Percentiles rank a stretch among this genome's conserved stretches.
These are phyloP conservation scores for Saccharomycopsis lassenensis DNA, from an alignment of 805 yeast species.

Conservation along the genomic window DNA sequence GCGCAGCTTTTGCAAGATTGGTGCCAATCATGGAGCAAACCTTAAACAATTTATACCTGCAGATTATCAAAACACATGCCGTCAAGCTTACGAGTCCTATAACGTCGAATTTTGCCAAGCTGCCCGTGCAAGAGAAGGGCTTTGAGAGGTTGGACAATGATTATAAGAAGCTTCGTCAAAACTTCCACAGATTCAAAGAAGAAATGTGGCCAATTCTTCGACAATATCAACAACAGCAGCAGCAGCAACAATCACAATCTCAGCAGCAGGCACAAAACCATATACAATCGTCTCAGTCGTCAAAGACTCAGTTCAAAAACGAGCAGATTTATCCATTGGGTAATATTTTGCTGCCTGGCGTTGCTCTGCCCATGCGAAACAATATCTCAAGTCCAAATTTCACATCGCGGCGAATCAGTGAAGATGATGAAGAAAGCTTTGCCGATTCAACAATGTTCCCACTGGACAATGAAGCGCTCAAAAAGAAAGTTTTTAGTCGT, in stretches of 20 bases:
- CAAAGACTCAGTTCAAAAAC: slow-evolving; percentile 5
- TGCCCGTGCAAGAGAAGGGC: slow-evolving; percentile 7
- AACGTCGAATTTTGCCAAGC: background rate
- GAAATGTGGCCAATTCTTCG: slow-evolving; percentile 14
- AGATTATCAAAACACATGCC: slow-evolving; percentile 7
- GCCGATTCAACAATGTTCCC: too few species aligned
- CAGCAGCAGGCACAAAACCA: too few species aligned
- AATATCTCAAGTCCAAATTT: too few species aligned
- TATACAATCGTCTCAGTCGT: too few species aligned
- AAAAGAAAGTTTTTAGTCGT: too few species aligned
- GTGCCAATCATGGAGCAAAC: slow-evolving; percentile 9
- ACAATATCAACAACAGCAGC: slow-evolving; percentile 11
- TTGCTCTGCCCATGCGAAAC: too few species aligned
- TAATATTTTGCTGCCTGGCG: too few species aligned
- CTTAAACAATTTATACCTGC: slow-evolving; percentile 7
- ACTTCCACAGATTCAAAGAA: slow-evolving; percentile 14
- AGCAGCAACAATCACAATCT: too few species aligned
- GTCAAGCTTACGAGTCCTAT: background rate
- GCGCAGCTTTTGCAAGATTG: slow-evolving; percentile 1
- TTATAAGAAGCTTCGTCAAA: slow-evolving; percentile 9
- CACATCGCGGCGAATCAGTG: too few species aligned
- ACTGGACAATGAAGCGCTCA: too few species aligned
- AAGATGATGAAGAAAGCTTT: too few species aligned
- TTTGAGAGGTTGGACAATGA: slow-evolving; percentile 12
- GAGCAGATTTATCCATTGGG: too few species aligned